Conservation (phyloP, 306 rosid genomes). For the Lathyrus sativus region DNA sequence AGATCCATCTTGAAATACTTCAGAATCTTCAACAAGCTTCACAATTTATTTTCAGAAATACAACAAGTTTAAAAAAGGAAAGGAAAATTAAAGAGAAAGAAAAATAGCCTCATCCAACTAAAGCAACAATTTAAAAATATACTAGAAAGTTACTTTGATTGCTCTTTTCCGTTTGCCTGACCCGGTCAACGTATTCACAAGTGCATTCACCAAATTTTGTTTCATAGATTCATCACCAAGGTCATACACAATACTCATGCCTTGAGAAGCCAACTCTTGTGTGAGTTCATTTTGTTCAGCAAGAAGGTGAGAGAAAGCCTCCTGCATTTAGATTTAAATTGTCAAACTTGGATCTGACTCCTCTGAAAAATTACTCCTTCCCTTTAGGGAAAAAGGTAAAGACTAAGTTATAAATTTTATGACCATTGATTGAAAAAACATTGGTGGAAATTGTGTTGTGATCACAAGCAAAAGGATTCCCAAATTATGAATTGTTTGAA, state of each 20-base stretch:
- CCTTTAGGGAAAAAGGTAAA: not conserved
- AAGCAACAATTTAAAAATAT: constrained; percentile 15
- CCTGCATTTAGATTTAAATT: constrained; percentile 62
- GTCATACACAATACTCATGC: constrained; percentile 99
- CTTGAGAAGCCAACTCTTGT: constrained; percentile 97
- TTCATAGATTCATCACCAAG: constrained; percentile 90
- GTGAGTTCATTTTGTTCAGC: constrained; percentile 97
- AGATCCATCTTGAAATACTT: constrained; percentile 92
- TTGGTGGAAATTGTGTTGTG: not conserved
- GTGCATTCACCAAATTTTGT: constrained; percentile 79
- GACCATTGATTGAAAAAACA: constrained; percentile 2
- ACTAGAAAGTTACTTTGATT: constrained; percentile 71
- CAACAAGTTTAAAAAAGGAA: constrained; percentile 12
- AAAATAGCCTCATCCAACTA: not conserved
- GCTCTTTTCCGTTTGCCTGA: constrained; percentile 92
- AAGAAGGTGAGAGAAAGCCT: constrained; percentile 90
- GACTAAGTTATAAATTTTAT: not conserved
- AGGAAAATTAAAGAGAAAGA: constrained; percentile 23
- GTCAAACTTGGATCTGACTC: constrained; percentile 27
- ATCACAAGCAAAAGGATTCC: constrained; percentile 7
- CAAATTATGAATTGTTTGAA: not conserved
- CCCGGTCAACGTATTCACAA: constrained; percentile 83
- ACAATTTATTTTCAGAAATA: constrained; percentile 33
- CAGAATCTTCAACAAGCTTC: constrained; percentile 90
- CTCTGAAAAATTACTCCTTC: constrained; percentile 1